Base-by-base conservation (phyloP, 2,329 filamentous ascomycete species). In the Atkinsonella hypoxylon region DNA sequence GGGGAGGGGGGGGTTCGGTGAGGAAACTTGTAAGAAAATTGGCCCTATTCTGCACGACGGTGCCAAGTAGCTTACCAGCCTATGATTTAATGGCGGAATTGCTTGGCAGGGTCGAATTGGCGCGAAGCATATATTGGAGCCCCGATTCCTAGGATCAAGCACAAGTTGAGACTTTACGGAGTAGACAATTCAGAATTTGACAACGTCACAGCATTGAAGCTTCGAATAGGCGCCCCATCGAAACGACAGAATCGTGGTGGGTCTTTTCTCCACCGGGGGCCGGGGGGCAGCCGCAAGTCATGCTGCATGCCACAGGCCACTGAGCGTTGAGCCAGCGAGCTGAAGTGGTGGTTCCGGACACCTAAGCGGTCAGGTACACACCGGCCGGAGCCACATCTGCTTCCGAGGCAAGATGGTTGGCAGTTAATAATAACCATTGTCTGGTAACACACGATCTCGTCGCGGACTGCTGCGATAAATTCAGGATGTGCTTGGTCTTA, bases 201-300 rank as follows among this genome's bases (percentile, higher is more conserved):
- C 26, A 26, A n/a, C n/a, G 26, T 26, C 26, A 26, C 26, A 26
- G 26, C 62, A 26, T 4, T 26, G 5, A 62, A 63, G 61, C 62
- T 63, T 65, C 59, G 61, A 66, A 64, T 64, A 65, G 62, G 61
- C 63, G 63, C 52, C 53, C 50, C 50, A 50, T 47, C 43, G 42
- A 44, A 38, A 17, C 30, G 20, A 54, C 53, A 53, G 48, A 51
- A 48, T 47, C 50, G 56, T 52, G 54, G 44, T 42, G 31, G 46
- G 12, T 18, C 10, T 30, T 12, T 43, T 36, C 34, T 30, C 47
- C 47, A 49, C 47, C 44, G 47, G 47, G 47, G 40, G 47, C 30
- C 3, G 17, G 11, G 47, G 47, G 40, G 47, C 40, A 12, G 17
- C 15, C 39, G 30, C 30, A 51, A 48, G 45, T 51, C 50, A 51